phyloP scores from a whole-genome alignment of 345 rosid species.

The Turritis glabra region DNA sequence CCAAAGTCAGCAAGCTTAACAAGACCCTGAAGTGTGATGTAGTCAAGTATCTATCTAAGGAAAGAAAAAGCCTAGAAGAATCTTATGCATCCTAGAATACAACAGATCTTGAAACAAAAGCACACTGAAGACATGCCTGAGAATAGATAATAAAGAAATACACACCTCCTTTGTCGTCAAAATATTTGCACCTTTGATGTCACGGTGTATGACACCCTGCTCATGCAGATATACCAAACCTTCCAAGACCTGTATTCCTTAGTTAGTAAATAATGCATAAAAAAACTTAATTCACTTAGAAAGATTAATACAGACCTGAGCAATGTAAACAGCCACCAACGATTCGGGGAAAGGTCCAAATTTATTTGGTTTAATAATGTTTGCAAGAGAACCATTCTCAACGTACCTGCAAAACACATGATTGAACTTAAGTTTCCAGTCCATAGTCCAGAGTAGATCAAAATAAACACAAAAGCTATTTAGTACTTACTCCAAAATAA shows the following conservation, averaged over 20 bases:
- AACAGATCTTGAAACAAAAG: slow-evolving; percentile 24
- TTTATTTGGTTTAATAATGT: slow-evolving; percentile 95
- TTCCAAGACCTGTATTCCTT: slow-evolving; percentile 76
- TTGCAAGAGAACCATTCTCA: slow-evolving; percentile 99
- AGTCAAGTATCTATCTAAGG: slow-evolving; percentile 23
- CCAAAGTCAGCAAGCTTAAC: slow-evolving; percentile 99
- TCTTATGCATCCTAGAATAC: slow-evolving; percentile 13
- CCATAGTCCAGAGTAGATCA: slow-evolving; percentile 13
- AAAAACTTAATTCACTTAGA: slow-evolving; percentile 30
- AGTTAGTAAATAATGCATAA: slow-evolving; percentile 27
- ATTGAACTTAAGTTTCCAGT: slow-evolving; percentile 20
- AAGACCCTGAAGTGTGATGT: slow-evolving; percentile 63
- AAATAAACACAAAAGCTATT: slow-evolving; percentile 40
- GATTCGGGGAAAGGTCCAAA: slow-evolving; percentile 99
- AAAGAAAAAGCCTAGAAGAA: background rate
- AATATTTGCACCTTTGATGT: slow-evolving; percentile 99
- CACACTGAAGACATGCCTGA: background rate
- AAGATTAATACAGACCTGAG: slow-evolving; percentile 72
- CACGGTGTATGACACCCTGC: slow-evolving; percentile 99
- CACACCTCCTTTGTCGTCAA: slow-evolving; percentile 97
- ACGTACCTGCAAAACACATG: slow-evolving; percentile 62
- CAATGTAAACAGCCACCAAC: slow-evolving; percentile 92
- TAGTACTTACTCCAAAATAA: slow-evolving; percentile 75
- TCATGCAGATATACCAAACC: slow-evolving; percentile 96
- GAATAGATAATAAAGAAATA: background rate